These are phyloP conservation scores for Phytophthora fragariae DNA, from an alignment of 352 stramenopile species.

Conservation along the genomic window DNA sequence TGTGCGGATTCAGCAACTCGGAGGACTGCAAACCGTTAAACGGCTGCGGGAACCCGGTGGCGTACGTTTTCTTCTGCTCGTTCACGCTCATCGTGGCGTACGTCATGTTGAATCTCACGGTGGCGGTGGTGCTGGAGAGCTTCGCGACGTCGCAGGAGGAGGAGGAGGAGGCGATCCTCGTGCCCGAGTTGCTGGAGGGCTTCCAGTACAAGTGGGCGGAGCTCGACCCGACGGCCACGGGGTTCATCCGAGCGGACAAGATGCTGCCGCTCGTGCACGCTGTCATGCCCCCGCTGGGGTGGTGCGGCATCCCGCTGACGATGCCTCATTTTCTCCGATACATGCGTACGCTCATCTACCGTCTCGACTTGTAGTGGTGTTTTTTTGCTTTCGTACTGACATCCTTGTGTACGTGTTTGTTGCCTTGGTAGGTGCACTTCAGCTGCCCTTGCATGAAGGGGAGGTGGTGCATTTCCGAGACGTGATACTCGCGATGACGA, in stretches of 20 bases:
- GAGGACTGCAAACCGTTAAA: neutral
- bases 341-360: conserved; percentile 39
- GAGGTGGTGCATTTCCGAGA: conserved; percentile 85
- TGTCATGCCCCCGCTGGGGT: conserved; percentile 77
- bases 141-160: neutral
- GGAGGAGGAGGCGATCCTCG: conserved; percentile 38
- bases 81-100: neutral
- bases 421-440: conserved; percentile 45
- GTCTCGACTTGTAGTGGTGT: too few species aligned
- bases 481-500: conserved; percentile 75
- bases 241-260: conserved; percentile 72
- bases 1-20: neutral
- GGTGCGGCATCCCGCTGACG: conserved; percentile 35
- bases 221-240: conserved; percentile 87
- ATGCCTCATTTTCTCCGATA: conserved; percentile 51
- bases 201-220: conserved; percentile 88
- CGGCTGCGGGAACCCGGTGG: neutral
- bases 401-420: neutral
- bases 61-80: neutral
- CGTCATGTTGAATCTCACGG: neutral
- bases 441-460: conserved; percentile 79
- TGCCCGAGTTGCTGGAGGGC: conserved; percentile 80
- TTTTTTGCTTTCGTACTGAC: neutral
- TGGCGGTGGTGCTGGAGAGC: neutral
- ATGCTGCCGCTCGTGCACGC: conserved; percentile 71